phyloP scores from a whole-genome alignment of 75 land plant genomes.

The Ceratopteris richardii region DNA sequence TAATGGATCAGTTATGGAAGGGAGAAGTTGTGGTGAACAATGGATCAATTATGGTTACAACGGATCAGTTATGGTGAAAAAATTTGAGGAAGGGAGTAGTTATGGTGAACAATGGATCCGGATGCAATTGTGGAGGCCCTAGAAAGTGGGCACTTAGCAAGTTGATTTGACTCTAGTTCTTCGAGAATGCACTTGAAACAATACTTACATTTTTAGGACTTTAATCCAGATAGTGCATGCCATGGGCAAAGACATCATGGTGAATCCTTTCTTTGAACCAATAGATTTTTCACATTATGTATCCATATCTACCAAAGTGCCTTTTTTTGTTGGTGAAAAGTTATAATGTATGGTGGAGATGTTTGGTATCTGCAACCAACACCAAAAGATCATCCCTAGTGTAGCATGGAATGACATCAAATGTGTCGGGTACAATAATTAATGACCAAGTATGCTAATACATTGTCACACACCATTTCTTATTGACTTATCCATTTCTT shows the following conservation, averaged over 20 bases:
- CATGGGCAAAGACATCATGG: too few relatives aligned
- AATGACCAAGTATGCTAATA: slow-evolving; percentile 66
- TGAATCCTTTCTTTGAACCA: too few relatives aligned
- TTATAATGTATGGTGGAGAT: slow-evolving; percentile 94
- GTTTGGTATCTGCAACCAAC: slow-evolving; percentile 95
- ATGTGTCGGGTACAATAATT: slow-evolving; percentile 87
- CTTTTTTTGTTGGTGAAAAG: too few relatives aligned
- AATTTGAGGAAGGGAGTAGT: too few relatives aligned
- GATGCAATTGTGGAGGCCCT: slow-evolving; percentile 77
- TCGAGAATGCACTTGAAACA: not conserved
- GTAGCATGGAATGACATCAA: slow-evolving; percentile 97
- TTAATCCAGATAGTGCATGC: too few relatives aligned
- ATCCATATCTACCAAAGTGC: too few relatives aligned
- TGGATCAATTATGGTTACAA: too few relatives aligned
- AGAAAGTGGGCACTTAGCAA: slow-evolving; percentile 76
- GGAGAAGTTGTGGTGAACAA: slow-evolving; percentile 84
- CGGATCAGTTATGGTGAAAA: too few relatives aligned
- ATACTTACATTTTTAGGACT: not conserved
- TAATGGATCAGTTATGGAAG: slow-evolving; percentile 58
- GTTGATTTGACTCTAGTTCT: slow-evolving; percentile 30
- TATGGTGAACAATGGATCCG: too few relatives aligned
- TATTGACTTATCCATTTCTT: not conserved
- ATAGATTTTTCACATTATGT: too few relatives aligned
- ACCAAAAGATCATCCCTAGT: slow-evolving; percentile 91
- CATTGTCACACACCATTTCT: not conserved